Conservation (phyloP, 2,329 filamentous ascomycete species). For the Sporothrix dimorphospora region DNA sequence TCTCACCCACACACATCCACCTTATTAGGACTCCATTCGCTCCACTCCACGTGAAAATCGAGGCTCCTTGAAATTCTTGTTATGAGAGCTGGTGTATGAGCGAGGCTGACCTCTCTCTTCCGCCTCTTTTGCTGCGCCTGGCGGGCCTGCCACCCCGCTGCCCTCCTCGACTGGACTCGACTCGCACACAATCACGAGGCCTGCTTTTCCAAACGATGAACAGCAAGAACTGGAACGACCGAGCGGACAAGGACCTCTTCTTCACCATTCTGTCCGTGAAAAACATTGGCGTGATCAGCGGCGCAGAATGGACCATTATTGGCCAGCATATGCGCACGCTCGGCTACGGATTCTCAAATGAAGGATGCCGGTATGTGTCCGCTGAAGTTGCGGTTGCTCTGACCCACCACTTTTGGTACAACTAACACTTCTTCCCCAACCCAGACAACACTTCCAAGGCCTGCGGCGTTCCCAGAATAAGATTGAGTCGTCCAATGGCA, state of each 20-base stretch:
- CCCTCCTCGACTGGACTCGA: background rate
- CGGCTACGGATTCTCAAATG: conserved; percentile 66
- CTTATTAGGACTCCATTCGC: background rate
- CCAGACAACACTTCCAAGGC: conserved; percentile 61
- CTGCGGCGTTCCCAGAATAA: conserved; percentile 60
- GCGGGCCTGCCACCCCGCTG: background rate
- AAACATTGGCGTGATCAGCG: conserved; percentile 66
- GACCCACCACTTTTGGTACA: background rate
- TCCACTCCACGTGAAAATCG: conserved; percentile 14
- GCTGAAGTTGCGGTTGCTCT: background rate
- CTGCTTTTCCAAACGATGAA: conserved; percentile 39
- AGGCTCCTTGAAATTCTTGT: background rate
- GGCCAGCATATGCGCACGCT: conserved; percentile 62
- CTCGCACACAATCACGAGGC: background rate
- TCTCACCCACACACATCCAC: background rate
- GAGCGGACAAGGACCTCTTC: conserved; percentile 65
- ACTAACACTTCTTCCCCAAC: background rate
- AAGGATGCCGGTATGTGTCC: conserved; percentile 57
- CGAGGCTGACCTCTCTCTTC: background rate
- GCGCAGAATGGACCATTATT: conserved; percentile 64
- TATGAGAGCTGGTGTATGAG: conserved; percentile 1
- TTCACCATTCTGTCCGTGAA: conserved; percentile 65
- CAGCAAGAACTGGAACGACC: conserved; percentile 62
- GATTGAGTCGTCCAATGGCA: conserved; percentile 42
- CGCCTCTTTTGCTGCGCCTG: background rate